These are phyloP conservation scores for Neurospora sp. DNA, from an alignment of 495 filamentous ascomycete genomes.

Conservation along the genomic window DNA sequence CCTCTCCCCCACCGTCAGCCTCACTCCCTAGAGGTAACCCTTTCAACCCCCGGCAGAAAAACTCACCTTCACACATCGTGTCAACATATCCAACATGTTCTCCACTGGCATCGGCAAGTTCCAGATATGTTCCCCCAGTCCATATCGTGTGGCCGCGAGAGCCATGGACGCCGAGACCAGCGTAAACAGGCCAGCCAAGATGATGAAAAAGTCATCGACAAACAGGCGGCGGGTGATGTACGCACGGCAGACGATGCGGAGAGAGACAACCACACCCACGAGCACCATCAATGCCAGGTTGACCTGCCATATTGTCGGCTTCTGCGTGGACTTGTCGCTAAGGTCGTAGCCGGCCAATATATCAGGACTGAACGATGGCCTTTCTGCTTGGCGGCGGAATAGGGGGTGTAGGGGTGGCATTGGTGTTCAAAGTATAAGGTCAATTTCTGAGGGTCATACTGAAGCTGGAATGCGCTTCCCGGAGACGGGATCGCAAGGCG, in stretches of 20 bases:
- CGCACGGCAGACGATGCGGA: conserved; percentile 9
- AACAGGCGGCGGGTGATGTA: conserved; percentile 12
- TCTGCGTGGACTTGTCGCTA: conserved; percentile 9
- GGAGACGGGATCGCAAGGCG: background rate
- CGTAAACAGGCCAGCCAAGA: conserved; percentile 16
- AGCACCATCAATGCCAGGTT: conserved; percentile 14
- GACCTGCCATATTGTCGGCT: conserved; percentile 10
- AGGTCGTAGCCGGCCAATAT: conserved; percentile 8
- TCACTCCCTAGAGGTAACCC: background rate
- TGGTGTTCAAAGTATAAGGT: background rate
- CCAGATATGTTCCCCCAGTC: conserved; percentile 22
- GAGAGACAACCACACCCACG: conserved; percentile 6
- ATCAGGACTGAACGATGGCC: background rate
- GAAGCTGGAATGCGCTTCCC: background rate
- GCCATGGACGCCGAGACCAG: conserved; percentile 11
- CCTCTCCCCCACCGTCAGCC: background rate
- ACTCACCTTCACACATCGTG: conserved; percentile 10
- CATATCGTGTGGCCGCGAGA: conserved; percentile 11
- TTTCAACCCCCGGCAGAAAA: no score
- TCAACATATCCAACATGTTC: conserved; percentile 7
- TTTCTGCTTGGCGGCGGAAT: background rate
- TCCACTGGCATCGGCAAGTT: conserved; percentile 12
- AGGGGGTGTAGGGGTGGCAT: background rate
- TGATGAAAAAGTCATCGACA: conserved; percentile 15
- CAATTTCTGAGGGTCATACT: background rate